Evolutionary conservation across 1,139 yeast species (phyloP), one percentile per base, ranked within the genome.

Genomic region (Geotrichum bryndzae): DNA sequence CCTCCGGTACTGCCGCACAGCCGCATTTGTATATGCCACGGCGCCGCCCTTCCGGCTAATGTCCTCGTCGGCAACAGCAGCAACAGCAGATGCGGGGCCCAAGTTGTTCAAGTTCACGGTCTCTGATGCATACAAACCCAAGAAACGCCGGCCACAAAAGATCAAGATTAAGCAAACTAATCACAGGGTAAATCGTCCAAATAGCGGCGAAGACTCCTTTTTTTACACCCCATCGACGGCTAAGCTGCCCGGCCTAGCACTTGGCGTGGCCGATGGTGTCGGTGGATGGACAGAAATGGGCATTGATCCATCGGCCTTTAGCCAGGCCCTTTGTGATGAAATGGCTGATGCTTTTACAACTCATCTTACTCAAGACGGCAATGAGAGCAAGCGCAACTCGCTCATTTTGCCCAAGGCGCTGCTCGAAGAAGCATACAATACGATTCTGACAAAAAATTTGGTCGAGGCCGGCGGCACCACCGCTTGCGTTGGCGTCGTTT

Each of bases 251-350:
- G 71, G 61, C 13, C 51, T 87, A 1, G 84, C 92, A 0, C 80
- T 90, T 8, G 98, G 97, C 10, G 97, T 94, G 1, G 94, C 97
- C 2, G 99, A 94, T 74, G 99, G 99, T 23, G 98, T 94, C 5
- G 98, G 98, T 22, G 98, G 98, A 1, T 94, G 98, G 97, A 83
- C 90, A 1, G 94, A 89, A 67, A 86, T 90, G 52, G 97, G 97
- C 0, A 88, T 86, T 68, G 97, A 92, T 72, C 89, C 97, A 1
- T 83, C 76, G 3, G 72, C 69, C 29, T 72, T 77, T 59, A 71
- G 77, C 59, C 71, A 72, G 53, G 72, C 73, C 8, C 66, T 77
- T 41, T 72, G 78, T 58, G 69, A 70, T n/a, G 68, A 71, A 22
- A 72, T 77, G 72, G 67, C 66, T n/a, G 59, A 57, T n/a, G 51